A percentile compares a stretch with the other conserved stretches of the same genome.
Evolutionary conservation across 495 filamentous ascomycete species (phyloP).

Genomic region (Hypoxylon cercidicola): DNA sequence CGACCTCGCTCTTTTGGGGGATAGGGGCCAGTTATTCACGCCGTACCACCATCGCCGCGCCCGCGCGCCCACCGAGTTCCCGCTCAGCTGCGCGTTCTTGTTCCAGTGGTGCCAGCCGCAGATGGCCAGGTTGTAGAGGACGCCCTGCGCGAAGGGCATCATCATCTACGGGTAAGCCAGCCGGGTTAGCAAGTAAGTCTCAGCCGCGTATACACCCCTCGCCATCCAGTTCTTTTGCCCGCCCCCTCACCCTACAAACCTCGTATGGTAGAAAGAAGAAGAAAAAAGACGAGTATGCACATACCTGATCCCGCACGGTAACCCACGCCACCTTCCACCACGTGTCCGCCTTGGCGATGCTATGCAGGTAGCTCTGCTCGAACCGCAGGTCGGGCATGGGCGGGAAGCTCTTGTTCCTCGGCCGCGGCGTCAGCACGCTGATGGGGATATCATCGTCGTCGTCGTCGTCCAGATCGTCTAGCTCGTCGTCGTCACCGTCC

Average conservation of each 20-base stretch:
- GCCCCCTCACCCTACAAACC: background rate
- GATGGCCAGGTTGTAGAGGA: slow-evolving; percentile 81
- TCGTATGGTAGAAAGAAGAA: slow-evolving; percentile 1
- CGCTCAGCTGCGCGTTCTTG: slow-evolving; percentile 72
- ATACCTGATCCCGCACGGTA: slow-evolving; percentile 87
- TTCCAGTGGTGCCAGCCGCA: slow-evolving; percentile 89
- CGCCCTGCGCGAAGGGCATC: slow-evolving; percentile 83
- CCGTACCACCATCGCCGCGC: slow-evolving; percentile 89
- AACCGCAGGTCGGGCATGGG: slow-evolving; percentile 94
- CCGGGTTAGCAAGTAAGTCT: no score
- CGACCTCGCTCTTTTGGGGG: background rate
- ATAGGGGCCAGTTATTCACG: slow-evolving; percentile 84
- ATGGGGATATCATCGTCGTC: slow-evolving; percentile 65
- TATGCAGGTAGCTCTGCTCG: slow-evolving; percentile 95
- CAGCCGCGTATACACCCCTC: no score
- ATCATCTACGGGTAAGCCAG: slow-evolving; percentile 66
- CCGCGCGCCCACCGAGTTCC: slow-evolving; percentile 73
- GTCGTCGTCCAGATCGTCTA: slow-evolving; percentile 40
- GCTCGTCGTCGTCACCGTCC: slow-evolving; percentile 47
- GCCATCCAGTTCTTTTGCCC: no score
- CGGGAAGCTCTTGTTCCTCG: slow-evolving; percentile 64
- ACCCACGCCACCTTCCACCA: slow-evolving; percentile 83
- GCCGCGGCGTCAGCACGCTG: slow-evolving; percentile 66
- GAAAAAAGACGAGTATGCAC: slow-evolving; percentile 7
- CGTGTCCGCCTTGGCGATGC: slow-evolving; percentile 78